Percentiles rank a stretch among this genome's conserved stretches.
Evolutionary conservation across 2,329 filamentous ascomycete genomes (phyloP).

Genomic region (Aquanectria penicillioides): DNA sequence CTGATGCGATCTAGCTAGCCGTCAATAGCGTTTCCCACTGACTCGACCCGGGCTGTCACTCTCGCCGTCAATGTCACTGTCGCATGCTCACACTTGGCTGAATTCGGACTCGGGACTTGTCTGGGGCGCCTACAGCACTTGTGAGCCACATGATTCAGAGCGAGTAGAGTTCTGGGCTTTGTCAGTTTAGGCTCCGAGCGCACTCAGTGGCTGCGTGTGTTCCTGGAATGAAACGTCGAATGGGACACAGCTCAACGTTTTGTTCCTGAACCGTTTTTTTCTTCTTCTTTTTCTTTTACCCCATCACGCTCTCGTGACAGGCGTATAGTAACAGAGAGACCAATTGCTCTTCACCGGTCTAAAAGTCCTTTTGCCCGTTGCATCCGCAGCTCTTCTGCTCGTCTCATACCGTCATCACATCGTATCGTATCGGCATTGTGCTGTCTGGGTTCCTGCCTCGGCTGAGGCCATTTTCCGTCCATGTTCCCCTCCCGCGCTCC

Average conservation of each 20-base stretch:
- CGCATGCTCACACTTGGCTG: not conserved
- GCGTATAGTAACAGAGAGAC: not conserved
- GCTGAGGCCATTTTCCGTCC: constrained; percentile 27
- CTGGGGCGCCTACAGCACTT: constrained; percentile 10
- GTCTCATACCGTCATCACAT: not conserved
- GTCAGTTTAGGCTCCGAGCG: not conserved
- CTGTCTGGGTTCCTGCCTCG: not conserved
- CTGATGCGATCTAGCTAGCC: constrained; percentile 7
- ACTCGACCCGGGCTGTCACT: too few species aligned
- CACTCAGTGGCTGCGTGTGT: constrained; percentile 2
- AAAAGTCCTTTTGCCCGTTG: not conserved
- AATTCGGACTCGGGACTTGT: not conserved
- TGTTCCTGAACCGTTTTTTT: not conserved
- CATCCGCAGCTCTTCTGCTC: not conserved
- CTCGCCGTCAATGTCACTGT: too few species aligned
- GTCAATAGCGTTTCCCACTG: not conserved
- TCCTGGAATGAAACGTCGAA: constrained; percentile 7
- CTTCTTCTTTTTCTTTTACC: not conserved
- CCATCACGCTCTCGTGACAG: not conserved
- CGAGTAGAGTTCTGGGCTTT: constrained; percentile 4
- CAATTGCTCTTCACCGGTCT: too few species aligned
- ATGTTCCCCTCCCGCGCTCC: not conserved
- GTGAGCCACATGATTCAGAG: constrained; percentile 15
- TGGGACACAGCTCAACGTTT: not conserved
- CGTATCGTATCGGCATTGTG: not conserved